These are phyloP conservation scores for Suaeda aralocaspica DNA, from an alignment of 148 eudicot genomes.

Conservation along the genomic window DNA sequence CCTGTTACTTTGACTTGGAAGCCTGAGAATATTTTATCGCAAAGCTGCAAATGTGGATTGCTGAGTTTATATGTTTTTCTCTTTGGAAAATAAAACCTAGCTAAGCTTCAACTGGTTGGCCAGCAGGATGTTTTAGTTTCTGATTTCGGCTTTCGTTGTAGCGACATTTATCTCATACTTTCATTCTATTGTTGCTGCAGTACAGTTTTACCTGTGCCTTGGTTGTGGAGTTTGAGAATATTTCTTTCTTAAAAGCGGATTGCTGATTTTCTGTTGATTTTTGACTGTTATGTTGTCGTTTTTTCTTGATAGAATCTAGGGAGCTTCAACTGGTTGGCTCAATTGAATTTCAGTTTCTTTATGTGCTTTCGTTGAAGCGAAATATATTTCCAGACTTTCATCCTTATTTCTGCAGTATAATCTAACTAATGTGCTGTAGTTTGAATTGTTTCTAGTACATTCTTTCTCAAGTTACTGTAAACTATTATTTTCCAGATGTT, in stretches of 20 bases:
- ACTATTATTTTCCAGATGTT: not conserved
- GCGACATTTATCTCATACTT: not conserved
- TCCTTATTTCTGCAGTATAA: not conserved
- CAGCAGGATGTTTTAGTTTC: constrained; percentile 7
- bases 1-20: too few relatives aligned
- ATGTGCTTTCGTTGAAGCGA: constrained; percentile 29
- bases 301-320: not conserved
- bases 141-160: constrained; percentile 16
- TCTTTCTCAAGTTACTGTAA: not conserved
- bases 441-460: constrained; percentile 19
- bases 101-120: constrained; percentile 25
- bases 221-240: too few relatives aligned
- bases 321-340: constrained; percentile 30
- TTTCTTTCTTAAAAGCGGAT: too few relatives aligned
- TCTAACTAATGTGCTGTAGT: not conserved
- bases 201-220: too few relatives aligned
- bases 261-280: not conserved
- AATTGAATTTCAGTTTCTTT: constrained; percentile 9
- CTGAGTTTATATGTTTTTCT: not conserved
- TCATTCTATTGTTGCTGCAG: too few relatives aligned
- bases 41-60: too few relatives aligned
- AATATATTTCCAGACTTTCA: constrained; percentile 1
- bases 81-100: not conserved
- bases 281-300: not conserved
- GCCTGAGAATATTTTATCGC: too few relatives aligned